Conservation (phyloP, 768 basidiomycete genomes). For the Boletus rex-veris region DNA sequence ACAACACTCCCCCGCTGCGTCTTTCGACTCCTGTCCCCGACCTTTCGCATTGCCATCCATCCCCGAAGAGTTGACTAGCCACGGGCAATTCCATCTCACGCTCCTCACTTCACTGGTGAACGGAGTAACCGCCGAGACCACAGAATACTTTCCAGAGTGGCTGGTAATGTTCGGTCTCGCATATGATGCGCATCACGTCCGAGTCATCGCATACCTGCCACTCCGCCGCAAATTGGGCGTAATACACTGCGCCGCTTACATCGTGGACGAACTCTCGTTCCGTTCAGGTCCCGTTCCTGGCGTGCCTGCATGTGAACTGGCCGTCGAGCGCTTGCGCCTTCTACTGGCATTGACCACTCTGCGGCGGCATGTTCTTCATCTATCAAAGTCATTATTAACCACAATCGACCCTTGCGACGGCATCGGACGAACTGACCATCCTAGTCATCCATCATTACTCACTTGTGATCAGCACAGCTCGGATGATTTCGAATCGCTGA, state of each 20-base stretch:
- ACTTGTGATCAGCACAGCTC: neutral
- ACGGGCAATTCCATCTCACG: slow-evolving; percentile 9
- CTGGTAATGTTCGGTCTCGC: slow-evolving; percentile 23
- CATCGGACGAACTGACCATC: neutral
- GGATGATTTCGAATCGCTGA: neutral
- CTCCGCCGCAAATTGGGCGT: neutral
- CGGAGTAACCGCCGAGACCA: neutral
- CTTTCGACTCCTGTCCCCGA: neutral
- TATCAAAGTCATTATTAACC: slow-evolving; percentile 16
- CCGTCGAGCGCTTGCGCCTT: slow-evolving; percentile 19
- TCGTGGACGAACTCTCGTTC: slow-evolving; percentile 23
- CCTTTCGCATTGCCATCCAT: neutral
- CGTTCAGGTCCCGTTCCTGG: neutral
- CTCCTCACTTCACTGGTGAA: slow-evolving; percentile 10
- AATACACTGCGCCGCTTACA: slow-evolving; percentile 10
- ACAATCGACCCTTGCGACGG: neutral
- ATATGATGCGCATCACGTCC: slow-evolving; percentile 16
- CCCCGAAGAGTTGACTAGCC: slow-evolving; percentile 10
- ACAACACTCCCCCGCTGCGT: neutral
- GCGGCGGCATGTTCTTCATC: slow-evolving; percentile 16
- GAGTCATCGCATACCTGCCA: slow-evolving; percentile 23
- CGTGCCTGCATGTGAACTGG: slow-evolving; percentile 5
- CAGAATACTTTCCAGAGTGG: slow-evolving; percentile 23
- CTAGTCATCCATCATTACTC: neutral
- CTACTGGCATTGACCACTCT: slow-evolving; percentile 16